A percentile compares a stretch with the other conserved stretches of the same genome.
Conservation (phyloP, 371 early-diverging fungal genomes). For the Mucor plumbeus region DNA sequence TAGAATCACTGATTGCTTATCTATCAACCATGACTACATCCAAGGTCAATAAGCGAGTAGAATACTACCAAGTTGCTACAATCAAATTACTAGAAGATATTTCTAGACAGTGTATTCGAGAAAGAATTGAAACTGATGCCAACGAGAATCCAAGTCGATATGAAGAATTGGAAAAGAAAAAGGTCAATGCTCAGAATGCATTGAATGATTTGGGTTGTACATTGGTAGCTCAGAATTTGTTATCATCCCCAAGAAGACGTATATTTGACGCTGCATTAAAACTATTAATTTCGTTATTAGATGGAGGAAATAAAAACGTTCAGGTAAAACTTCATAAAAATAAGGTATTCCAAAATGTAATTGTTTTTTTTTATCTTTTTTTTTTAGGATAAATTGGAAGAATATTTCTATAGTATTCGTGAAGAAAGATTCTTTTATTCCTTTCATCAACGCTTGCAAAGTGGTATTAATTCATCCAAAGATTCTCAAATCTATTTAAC, state of each 20-base stretch:
- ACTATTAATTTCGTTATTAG: constrained; percentile 53
- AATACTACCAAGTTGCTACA: constrained; percentile 41
- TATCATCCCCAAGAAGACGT: constrained; percentile 46
- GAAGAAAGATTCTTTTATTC: constrained; percentile 66
- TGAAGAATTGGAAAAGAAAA: constrained; percentile 39
- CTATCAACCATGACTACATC: constrained; percentile 37
- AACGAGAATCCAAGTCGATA: constrained; percentile 31
- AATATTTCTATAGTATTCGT: constrained; percentile 30
- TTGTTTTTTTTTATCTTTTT: too few relatives aligned
- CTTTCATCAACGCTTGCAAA: constrained; percentile 53
- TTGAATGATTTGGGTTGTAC: constrained; percentile 60
- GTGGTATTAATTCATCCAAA: constrained; percentile 43
- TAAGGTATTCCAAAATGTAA: too few relatives aligned
- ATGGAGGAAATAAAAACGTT: constrained; percentile 62
- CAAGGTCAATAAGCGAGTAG: constrained; percentile 19
- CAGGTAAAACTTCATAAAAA: too few relatives aligned
- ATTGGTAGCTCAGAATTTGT: constrained; percentile 55
- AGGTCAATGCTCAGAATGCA: constrained; percentile 45
- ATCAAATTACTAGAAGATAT: constrained; percentile 40
- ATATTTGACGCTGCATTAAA: constrained; percentile 50
- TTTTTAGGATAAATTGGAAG: constrained; percentile 24
- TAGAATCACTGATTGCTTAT: constrained; percentile 39
- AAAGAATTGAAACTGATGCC: constrained; percentile 12
- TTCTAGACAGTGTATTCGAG: constrained; percentile 31
- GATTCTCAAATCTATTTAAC: constrained; percentile 42